Evolutionary conservation across 352 stramenopile genomes (phyloP), one percentile per base, ranked within the genome.

Genomic region (Pythium aphanidermatum): DNA sequence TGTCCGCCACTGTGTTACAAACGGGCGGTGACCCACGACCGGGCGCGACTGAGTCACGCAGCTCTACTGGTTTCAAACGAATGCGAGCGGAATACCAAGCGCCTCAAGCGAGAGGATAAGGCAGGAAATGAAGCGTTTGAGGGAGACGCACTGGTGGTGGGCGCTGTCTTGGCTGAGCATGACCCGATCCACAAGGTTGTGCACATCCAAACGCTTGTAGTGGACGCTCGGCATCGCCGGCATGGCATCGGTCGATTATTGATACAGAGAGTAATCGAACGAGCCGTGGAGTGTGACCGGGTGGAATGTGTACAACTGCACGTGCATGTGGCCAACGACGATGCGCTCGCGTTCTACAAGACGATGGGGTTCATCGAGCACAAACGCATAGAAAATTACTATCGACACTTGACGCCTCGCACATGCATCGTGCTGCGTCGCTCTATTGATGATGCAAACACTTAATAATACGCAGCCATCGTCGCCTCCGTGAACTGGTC

Each of bases 401-500:
- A 87, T 46, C 75, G 75, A 20, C 70, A 65, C 16, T 46, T 87
- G 23, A 60, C 82, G 56, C 75, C 70, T 13, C 46, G 52, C n/a
- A 70, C 73, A 11, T 68, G 63, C 7, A 35, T 88, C 21, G 66
- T 83, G 19, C 42, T 61, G 28, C 51, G 43, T n/a, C n/a, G 17
- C 16, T 33, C 29, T 33, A 33, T 33, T 33, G 34, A 16, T 16
- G 19, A 17, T n/a, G 17, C 29, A 44, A 11, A 14, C 4, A 4
- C 19, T 27, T 67, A 83, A 45, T 97, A 96, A 63, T 97, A 98
- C 10, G 86, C 87, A 50, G 78, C 71, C 64, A 96, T 90, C 20
- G 92, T 97, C 26, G 80, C 82, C 50, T 93, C 72, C 20, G 74
- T 90, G 61, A 97, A 98, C 43, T 97, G 74, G 51, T 92, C 83